Conservation (phyloP, 805 yeast species). For the Debaryomyces castellii region DNA sequence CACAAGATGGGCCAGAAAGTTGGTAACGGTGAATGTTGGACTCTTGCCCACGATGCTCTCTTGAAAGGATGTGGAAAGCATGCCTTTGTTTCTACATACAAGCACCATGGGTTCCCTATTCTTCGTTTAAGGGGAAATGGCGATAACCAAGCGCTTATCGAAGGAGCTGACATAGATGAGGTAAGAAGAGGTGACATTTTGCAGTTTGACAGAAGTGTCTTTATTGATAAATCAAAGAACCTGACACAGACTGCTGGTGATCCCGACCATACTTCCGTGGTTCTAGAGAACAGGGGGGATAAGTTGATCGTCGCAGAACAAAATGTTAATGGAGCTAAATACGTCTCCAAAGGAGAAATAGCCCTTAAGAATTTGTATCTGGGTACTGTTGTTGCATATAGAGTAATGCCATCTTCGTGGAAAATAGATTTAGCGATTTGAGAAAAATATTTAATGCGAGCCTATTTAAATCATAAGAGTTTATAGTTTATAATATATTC, state of each 20-base stretch:
- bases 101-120: slow-evolving; percentile 47
- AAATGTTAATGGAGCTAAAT: slow-evolving; percentile 44
- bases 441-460: neutral
- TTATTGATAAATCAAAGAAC: slow-evolving; percentile 35
- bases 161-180: slow-evolving; percentile 32
- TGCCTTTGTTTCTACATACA: slow-evolving; percentile 51
- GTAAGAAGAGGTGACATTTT: slow-evolving; percentile 56
- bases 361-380: slow-evolving; percentile 33
- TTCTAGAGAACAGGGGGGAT: slow-evolving; percentile 24
- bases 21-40: slow-evolving; percentile 64
- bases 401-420: slow-evolving; percentile 52
- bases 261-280: slow-evolving; percentile 54
- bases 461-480: neutral
- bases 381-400: slow-evolving; percentile 47
- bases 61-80: slow-evolving; percentile 55
- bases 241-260: slow-evolving; percentile 42
- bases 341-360: slow-evolving; percentile 40
- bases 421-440: slow-evolving; percentile 17
- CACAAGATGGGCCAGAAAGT: slow-evolving; percentile 46
- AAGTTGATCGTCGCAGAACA: slow-evolving; percentile 46
- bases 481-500: neutral
- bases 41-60: slow-evolving; percentile 54
- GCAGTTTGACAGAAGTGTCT: slow-evolving; percentile 45
- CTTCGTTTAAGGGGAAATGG: slow-evolving; percentile 24
- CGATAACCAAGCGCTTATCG: slow-evolving; percentile 13